Conservation (phyloP, 139 green algal genomes). For the Parachlorella kessleri region DNA sequence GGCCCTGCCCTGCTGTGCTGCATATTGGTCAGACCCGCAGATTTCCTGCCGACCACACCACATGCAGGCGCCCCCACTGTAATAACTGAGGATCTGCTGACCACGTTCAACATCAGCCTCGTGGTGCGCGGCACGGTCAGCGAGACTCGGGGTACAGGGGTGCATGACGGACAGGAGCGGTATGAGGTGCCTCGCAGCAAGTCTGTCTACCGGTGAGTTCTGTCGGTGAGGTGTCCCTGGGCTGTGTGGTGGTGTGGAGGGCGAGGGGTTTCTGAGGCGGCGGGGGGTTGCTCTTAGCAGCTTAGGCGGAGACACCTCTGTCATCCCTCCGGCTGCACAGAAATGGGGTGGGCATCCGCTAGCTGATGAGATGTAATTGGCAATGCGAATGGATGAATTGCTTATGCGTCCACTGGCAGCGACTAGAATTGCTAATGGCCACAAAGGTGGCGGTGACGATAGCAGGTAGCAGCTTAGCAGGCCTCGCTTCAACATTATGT, state of each 20-base stretch:
- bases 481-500: too few species aligned
- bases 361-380: not conserved
- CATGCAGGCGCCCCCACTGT: slow-evolving; percentile 61
- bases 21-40: too few species aligned
- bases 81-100: slow-evolving; percentile 89
- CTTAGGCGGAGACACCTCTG: not conserved
- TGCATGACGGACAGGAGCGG: slow-evolving; percentile 16
- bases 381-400: too few species aligned
- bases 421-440: too few species aligned
- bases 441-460: too few species aligned
- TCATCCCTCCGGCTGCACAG: not conserved
- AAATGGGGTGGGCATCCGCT: not conserved
- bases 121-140: slow-evolving; percentile 84
- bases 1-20: too few species aligned
- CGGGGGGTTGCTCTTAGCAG: not conserved
- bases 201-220: slow-evolving; percentile 50
- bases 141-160: slow-evolving; percentile 53
- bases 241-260: too few species aligned
- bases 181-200: slow-evolving; percentile 44
- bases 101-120: slow-evolving; percentile 95
- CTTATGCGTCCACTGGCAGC: too few species aligned
- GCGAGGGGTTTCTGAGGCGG: not conserved
- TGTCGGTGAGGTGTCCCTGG: too few species aligned
- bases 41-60: too few species aligned
- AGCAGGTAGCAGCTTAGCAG: too few species aligned